Conservation (phyloP, 148 eudicot species). For the Rhododendron henanense region DNA sequence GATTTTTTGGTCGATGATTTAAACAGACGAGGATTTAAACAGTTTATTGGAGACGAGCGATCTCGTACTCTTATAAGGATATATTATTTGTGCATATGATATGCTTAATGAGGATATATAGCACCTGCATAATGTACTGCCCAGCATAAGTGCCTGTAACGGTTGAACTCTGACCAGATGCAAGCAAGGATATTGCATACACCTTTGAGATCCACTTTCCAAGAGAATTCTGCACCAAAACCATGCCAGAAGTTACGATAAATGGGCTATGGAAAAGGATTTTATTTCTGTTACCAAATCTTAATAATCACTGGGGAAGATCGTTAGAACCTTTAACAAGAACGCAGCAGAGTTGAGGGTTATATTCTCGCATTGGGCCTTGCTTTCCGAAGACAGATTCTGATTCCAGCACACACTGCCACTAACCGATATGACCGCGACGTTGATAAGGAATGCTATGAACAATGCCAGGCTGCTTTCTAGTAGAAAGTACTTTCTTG, state of each 20-base stretch:
- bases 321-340: constrained; percentile 10
- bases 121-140: constrained; percentile 12
- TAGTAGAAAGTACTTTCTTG: constrained; percentile 13
- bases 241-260: not conserved
- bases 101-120: not conserved
- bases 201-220: constrained; percentile 18
- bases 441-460: constrained; percentile 15
- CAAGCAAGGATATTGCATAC: constrained; percentile 17
- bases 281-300: not conserved
- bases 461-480: constrained; percentile 12
- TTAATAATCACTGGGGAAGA: not conserved
- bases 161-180: constrained; percentile 19
- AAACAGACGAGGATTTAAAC: no score
- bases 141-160: constrained; percentile 15
- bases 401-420: constrained; percentile 9
- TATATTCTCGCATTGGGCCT: not conserved
- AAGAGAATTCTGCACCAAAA: not conserved
- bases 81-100: not conserved
- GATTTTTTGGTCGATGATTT: no score
- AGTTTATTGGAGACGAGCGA: not conserved
- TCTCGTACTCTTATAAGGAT: not conserved
- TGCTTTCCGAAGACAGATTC: not conserved
- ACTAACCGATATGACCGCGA: constrained; percentile 9
- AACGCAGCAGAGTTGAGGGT: constrained; percentile 18
- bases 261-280: not conserved